Evolutionary conservation across 495 filamentous ascomycete species (phyloP).

Genomic region (Hypoxylon intermedium): DNA sequence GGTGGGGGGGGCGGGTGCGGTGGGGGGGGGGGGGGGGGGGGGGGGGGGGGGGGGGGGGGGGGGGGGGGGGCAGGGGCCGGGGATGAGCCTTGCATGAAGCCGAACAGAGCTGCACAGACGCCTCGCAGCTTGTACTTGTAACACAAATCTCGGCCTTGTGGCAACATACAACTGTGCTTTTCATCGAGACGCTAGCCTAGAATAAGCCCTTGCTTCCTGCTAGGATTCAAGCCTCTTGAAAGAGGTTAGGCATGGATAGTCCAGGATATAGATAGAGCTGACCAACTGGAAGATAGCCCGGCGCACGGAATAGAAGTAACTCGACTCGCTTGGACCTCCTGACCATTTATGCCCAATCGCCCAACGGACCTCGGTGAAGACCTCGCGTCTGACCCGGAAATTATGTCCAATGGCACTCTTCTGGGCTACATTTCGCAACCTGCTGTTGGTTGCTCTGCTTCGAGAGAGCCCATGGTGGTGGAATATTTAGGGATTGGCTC

Average conservation of each 20-base stretch:
- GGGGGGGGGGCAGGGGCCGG: constrained; percentile 6
- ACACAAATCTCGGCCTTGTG: constrained; percentile 43
- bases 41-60: too few relatives aligned
- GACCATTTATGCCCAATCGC: constrained; percentile 48
- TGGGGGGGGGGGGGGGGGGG: too few relatives aligned
- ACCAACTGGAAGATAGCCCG: constrained; percentile 51
- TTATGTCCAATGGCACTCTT: constrained; percentile 50
- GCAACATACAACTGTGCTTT: constrained; percentile 26
- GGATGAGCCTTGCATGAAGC: constrained; percentile 41
- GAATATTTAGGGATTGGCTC: constrained; percentile 32
- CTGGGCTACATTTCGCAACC: constrained; percentile 31
- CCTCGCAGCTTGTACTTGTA: constrained; percentile 41
- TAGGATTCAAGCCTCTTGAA: constrained; percentile 40
- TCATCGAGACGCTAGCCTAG: constrained; percentile 38
- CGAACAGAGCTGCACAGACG: constrained; percentile 38
- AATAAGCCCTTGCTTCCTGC: constrained; percentile 38
- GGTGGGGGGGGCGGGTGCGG: too few relatives aligned
- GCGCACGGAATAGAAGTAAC: constrained; percentile 42
- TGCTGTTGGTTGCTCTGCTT: constrained; percentile 43
- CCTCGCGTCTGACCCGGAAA: constrained; percentile 48
- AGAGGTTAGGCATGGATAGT: constrained; percentile 41
- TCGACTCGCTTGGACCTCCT: constrained; percentile 47
- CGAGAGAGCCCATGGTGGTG: constrained; percentile 24
- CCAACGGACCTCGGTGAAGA: constrained; percentile 45
- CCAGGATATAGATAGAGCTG: constrained; percentile 44